phyloP scores from a whole-genome alignment of 139 green algal genomes.

The Asterochloris sp. region DNA sequence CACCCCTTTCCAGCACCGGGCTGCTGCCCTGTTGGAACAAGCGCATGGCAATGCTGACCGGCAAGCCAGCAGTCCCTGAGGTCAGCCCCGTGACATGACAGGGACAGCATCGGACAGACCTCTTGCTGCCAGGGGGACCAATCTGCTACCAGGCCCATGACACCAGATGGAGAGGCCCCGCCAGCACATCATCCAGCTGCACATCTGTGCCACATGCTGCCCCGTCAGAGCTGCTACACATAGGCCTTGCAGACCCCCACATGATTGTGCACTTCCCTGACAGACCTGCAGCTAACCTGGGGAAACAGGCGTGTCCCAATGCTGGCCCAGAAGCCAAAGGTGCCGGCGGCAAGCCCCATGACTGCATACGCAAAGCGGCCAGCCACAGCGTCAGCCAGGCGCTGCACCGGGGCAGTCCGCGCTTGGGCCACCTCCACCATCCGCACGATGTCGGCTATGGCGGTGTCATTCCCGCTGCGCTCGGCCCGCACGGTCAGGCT shows the following conservation, averaged over 20 bases:
- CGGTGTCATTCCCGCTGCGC: constrained; percentile 67
- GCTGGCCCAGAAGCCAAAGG: constrained; percentile 75
- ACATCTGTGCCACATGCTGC: not conserved
- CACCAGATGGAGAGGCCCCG: not conserved
- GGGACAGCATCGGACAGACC: too few relatives aligned
- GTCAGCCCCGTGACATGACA: too few relatives aligned
- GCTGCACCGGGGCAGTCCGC: constrained; percentile 79
- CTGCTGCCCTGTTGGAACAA: too few relatives aligned
- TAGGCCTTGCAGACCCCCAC: too few relatives aligned
- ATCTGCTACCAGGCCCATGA: not conserved
- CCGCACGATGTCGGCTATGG: constrained; percentile 81
- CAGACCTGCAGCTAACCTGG: constrained; percentile 28
- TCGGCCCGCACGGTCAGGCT: constrained; percentile 57
- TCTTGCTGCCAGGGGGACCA: too few relatives aligned
- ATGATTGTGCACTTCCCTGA: not conserved
- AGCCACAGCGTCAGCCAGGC: constrained; percentile 71
- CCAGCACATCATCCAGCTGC: too few relatives aligned
- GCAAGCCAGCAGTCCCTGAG: too few relatives aligned
- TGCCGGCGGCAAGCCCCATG: constrained; percentile 69
- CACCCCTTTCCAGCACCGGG: too few relatives aligned
- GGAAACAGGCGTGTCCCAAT: constrained; percentile 66
- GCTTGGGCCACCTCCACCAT: constrained; percentile 76
- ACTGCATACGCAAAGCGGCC: constrained; percentile 81
- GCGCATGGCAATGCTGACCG: too few relatives aligned
- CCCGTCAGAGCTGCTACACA: too few relatives aligned